Conservation (phyloP, 2,329 filamentous ascomycete genomes). For the Nemania sp. region DNA sequence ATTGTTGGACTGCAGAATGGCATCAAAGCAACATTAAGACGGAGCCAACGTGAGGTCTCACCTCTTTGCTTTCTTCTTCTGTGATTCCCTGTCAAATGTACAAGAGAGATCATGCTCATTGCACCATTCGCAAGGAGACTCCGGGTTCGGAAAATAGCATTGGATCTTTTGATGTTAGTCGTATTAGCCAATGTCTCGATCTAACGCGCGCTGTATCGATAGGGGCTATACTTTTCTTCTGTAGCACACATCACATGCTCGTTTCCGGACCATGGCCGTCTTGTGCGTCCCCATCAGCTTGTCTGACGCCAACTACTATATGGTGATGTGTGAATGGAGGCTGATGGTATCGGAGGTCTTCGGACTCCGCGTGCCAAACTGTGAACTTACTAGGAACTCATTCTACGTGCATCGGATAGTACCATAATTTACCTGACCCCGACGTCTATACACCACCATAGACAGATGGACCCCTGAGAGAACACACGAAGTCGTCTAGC, state of each 20-base stretch:
- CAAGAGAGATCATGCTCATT: slow-evolving; percentile 11
- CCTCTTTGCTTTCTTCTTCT: slow-evolving; percentile 9
- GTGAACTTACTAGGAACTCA: neutral
- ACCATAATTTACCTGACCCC: neutral
- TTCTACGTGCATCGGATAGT: neutral
- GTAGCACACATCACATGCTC: slow-evolving; percentile 21
- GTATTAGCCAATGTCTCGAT: neutral
- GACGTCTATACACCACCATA: too few relatives aligned
- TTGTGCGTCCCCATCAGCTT: neutral
- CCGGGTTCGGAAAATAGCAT: slow-evolving; percentile 4
- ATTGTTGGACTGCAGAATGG: neutral
- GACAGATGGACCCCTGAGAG: too few relatives aligned
- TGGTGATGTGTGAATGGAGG: neutral
- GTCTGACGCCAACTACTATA: neutral
- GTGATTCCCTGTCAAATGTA: slow-evolving; percentile 5
- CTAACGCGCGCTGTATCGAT: too few relatives aligned
- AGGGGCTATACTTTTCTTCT: slow-evolving; percentile 5
- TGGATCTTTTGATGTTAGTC: slow-evolving; percentile 2
- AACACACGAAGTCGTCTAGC: neutral
- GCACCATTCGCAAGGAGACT: slow-evolving; percentile 11
- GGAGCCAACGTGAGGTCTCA: neutral
- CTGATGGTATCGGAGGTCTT: neutral
- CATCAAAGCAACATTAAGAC: neutral
- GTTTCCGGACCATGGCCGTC: slow-evolving; percentile 11
- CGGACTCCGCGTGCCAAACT: slow-evolving; percentile 1